These are phyloP conservation scores for Aspergillus sparsus DNA, from an alignment of 495 filamentous ascomycete species.

Conservation along the genomic window DNA sequence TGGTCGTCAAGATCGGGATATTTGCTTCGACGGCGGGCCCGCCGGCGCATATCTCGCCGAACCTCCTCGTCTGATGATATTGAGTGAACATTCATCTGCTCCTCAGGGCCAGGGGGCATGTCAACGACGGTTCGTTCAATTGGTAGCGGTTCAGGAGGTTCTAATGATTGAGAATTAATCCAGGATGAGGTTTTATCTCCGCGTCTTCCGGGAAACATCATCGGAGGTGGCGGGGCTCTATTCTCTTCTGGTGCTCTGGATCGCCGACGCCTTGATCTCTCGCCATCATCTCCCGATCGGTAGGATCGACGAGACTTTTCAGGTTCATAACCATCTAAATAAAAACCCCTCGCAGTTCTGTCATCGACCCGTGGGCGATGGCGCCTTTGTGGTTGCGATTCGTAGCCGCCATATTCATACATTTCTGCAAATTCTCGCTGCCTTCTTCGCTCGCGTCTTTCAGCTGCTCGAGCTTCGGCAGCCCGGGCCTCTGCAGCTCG, in stretches of 20 bases:
- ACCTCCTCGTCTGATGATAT: slow-evolving; percentile 48
- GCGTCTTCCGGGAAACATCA: slow-evolving; percentile 34
- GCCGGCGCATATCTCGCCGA: slow-evolving; percentile 38
- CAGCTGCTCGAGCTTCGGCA: slow-evolving; percentile 41
- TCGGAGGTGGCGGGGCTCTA: slow-evolving; percentile 13
- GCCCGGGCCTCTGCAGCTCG: slow-evolving; percentile 23
- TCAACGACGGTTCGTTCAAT: slow-evolving; percentile 57
- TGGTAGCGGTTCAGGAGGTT: slow-evolving; percentile 60
- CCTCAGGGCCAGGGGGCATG: slow-evolving; percentile 42
- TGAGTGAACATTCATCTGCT: slow-evolving; percentile 34
- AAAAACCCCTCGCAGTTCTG: slow-evolving; percentile 21
- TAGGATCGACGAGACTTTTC: slow-evolving; percentile 31
- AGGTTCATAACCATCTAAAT: slow-evolving; percentile 24
- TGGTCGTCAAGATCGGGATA: slow-evolving; percentile 43
- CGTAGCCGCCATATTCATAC: slow-evolving; percentile 29
- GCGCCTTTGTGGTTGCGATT: slow-evolving; percentile 31
- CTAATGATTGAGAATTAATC: slow-evolving; percentile 56
- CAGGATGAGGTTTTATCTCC: slow-evolving; percentile 62
- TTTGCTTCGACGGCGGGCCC: slow-evolving; percentile 40
- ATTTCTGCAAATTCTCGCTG: slow-evolving; percentile 39
- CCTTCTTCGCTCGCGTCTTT: slow-evolving; percentile 44
- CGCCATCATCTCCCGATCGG: slow-evolving; percentile 32
- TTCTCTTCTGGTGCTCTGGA: slow-evolving; percentile 28
- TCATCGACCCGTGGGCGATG: slow-evolving; percentile 40
- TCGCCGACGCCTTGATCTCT: slow-evolving; percentile 34